Evolutionary conservation across 2,329 filamentous ascomycete species (phyloP).

Genomic region (Juglanconis oblonga): DNA sequence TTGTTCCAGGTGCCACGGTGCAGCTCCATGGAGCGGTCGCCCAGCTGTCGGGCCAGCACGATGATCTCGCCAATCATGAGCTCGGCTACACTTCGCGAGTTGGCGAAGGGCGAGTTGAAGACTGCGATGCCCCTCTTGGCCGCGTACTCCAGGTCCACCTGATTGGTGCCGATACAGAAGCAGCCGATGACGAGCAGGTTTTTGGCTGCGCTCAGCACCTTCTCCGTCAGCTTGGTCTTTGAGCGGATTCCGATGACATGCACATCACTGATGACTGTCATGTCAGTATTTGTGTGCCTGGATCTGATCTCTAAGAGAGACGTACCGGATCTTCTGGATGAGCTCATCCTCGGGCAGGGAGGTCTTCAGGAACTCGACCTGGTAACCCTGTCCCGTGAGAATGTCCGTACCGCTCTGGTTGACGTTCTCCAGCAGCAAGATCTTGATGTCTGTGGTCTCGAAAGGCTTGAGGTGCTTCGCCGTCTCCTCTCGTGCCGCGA

Average conservation of each 20-base stretch:
- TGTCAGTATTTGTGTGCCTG: constrained; percentile 19
- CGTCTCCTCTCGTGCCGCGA: constrained; percentile 5
- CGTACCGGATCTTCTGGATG: constrained; percentile 91
- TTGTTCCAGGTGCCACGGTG: constrained; percentile 97
- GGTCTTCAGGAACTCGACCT: constrained; percentile 87
- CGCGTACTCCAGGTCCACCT: constrained; percentile 82
- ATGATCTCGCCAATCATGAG: constrained; percentile 95
- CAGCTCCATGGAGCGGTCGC: constrained; percentile 91
- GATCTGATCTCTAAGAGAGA: constrained; percentile 11
- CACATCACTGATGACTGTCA: constrained; percentile 62
- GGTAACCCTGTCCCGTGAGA: constrained; percentile 82
- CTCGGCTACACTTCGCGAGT: constrained; percentile 95
- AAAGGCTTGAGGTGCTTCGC: constrained; percentile 88
- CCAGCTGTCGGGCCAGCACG: constrained; percentile 82
- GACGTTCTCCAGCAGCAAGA: constrained; percentile 91
- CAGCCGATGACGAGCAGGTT: constrained; percentile 95
- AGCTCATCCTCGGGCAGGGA: constrained; percentile 89
- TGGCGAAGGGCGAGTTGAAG: constrained; percentile 98
- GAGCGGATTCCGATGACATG: constrained; percentile 98
- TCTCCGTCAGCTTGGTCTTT: constrained; percentile 89
- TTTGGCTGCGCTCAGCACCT: constrained; percentile 83
- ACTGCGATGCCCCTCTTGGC: constrained; percentile 87
- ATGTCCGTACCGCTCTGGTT: constrained; percentile 87
- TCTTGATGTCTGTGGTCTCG: constrained; percentile 93
- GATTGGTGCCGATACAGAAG: constrained; percentile 98